phyloP scores from a whole-genome alignment of 2,329 filamentous ascomycete genomes.

The Capronia epimyces region DNA sequence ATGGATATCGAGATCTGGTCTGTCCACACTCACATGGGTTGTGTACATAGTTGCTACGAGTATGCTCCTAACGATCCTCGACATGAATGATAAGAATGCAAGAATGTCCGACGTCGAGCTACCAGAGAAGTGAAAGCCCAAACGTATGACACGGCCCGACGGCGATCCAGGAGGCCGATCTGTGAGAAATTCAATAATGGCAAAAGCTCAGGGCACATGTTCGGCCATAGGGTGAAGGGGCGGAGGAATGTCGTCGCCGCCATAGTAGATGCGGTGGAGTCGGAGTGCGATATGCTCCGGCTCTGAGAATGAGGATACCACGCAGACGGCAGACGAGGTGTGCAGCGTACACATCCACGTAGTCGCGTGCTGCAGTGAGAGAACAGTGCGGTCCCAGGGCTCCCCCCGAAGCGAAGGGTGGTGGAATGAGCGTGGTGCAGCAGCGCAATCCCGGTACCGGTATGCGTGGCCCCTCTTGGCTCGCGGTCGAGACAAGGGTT shows the following conservation, averaged over 20 bases:
- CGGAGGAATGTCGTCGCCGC: no score
- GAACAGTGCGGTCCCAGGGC: no score
- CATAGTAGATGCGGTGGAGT: background rate
- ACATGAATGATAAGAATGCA: background rate
- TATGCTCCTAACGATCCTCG: background rate
- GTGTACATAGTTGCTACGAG: background rate
- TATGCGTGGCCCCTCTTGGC: background rate
- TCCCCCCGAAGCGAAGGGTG: no score
- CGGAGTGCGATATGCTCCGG: no score
- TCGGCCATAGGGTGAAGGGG: background rate
- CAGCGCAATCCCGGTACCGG: no score
- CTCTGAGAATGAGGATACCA: no score
- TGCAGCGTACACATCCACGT: no score
- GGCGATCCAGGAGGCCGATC: background rate
- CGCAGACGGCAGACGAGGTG: no score
- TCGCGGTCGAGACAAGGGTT: slow-evolving; percentile 1
- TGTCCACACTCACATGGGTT: background rate
- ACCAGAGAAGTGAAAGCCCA: background rate
- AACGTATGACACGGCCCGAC: background rate
- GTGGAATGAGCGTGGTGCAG: no score
- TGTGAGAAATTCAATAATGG: background rate
- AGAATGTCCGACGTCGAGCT: no score
- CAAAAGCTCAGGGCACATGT: background rate
- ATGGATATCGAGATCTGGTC: background rate
- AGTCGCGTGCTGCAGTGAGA: background rate